Evolutionary conservation across 768 basidiomycete genomes (phyloP), one percentile per base, ranked within the genome.

Genomic region (Kwoniella pini): DNA sequence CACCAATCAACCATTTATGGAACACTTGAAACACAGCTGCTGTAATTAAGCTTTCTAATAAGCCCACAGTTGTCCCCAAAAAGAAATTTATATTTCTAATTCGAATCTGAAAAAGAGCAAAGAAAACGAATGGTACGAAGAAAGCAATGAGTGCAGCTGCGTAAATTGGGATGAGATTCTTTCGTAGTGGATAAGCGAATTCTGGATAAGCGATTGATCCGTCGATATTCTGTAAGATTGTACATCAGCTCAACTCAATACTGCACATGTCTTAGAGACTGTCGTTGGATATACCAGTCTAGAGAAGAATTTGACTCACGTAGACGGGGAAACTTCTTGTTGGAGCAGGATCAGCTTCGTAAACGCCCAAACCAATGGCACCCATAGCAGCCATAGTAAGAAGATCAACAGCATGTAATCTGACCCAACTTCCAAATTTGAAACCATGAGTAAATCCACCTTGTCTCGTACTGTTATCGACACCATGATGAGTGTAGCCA

Each of bases 331-430:
- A 79, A 13, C 55, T 59, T 15, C 78, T 46, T 1, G 68, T 68
- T 3, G 78, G 78, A 0, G 78, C 76, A 11, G 78, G 78, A 40
- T 72, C 60, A 10, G 83, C 84, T 65, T 82, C 80, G 69, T 85
- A 84, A 3, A 85, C 81, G 17, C 84, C 85, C 15, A 85, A 72
- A 0, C 82, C 83, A 30, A 80, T 58, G 9, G 76, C 75, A 26
- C 83, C 84, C 80, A 85, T 83, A n/a, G 82, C 69, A 0, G 81
- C 82, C 84, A 86, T 84, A 1, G 84, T 84, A 26, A 85, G 77
- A 12, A 85, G 65, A 62, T 85, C 84, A 46, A 83, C 69, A 4
- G 79, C 81, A 79, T 85, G 82, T 4, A 83, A 79, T 55, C 81
- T 78, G 44, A 71, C 45, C 70, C 70, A 71, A 26, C 46, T 33